Percentiles rank a stretch among this genome's conserved stretches.
These are phyloP conservation scores for Solanum raphanifolium DNA, from an alignment of 257 asterid genomes.

Conservation along the genomic window DNA sequence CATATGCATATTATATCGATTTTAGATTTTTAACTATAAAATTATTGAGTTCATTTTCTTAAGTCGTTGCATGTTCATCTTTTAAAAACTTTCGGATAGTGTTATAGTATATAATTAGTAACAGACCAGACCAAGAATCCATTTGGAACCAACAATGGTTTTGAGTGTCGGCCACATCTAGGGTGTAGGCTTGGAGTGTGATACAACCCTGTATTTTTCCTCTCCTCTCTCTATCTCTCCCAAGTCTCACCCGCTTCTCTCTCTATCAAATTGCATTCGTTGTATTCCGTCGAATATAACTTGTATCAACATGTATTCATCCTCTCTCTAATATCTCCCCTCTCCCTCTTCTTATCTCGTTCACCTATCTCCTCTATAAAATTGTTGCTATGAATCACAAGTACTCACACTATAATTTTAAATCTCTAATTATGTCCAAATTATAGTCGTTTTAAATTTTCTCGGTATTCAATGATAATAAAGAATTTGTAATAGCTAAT, in stretches of 20 bases:
- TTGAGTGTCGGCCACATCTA: neutral
- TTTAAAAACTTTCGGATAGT: too few relatives aligned
- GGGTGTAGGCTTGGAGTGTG: neutral
- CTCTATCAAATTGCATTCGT: neutral
- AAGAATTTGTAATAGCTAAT: neutral
- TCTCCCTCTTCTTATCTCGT: neutral
- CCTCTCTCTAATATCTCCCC: neutral
- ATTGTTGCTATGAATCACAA: neutral
- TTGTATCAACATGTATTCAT: neutral
- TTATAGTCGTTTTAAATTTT: neutral
- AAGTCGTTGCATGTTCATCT: too few relatives aligned
- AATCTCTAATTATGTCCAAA: neutral
- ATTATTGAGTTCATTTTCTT: too few relatives aligned
- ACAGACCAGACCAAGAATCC: neutral
- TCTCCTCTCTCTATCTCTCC: neutral
- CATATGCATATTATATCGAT: too few relatives aligned
- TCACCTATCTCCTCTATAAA: neutral
- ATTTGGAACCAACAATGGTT: neutral
- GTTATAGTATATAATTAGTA: neutral
- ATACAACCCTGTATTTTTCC: neutral
- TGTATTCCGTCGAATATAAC: neutral
- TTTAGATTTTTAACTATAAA: too few relatives aligned
- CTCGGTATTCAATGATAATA: neutral
- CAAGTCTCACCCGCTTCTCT: neutral
- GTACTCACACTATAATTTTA: neutral